Conservation (phyloP, 441 rosid species). For the Theobroma grandiflorum region DNA sequence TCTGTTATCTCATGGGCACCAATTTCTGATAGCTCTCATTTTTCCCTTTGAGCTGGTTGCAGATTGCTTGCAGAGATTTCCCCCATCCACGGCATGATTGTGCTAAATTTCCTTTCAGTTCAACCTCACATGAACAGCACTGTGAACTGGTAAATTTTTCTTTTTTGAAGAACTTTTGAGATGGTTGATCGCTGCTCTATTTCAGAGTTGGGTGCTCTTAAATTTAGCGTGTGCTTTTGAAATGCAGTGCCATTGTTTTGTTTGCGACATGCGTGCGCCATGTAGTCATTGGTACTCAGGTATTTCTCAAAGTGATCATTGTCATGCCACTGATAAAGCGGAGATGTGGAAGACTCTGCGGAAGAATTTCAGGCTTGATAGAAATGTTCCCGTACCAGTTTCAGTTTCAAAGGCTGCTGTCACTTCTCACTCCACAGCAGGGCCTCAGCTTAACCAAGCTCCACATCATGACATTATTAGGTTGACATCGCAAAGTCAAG, state of each 20-base stretch:
- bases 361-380: constrained; percentile 50
- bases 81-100: constrained; percentile 91
- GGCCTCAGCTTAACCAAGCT: constrained; percentile 39
- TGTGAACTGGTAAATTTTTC: constrained; percentile 66
- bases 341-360: constrained; percentile 69
- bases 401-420: constrained; percentile 34
- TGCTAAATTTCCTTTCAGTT: constrained; percentile 65
- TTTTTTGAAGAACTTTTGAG: not conserved
- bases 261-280: constrained; percentile 84
- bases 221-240: not conserved
- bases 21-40: constrained; percentile 16
- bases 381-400: constrained; percentile 34
- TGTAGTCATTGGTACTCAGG: constrained; percentile 74
- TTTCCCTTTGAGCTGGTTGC: constrained; percentile 38
- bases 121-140: constrained; percentile 61
- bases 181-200: constrained; percentile 4
- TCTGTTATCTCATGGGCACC: not conserved
- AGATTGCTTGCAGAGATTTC: constrained; percentile 94
- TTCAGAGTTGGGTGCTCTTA: not conserved
- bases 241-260: constrained; percentile 91
- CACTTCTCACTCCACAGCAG: constrained; percentile 23
- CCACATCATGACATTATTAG: constrained; percentile 31
- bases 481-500: constrained; percentile 31
- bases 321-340: constrained; percentile 84
- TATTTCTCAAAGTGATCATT: constrained; percentile 54